Base-by-base conservation (phyloP, 495 filamentous ascomycete genomes). In the Tuber borchii region DNA sequence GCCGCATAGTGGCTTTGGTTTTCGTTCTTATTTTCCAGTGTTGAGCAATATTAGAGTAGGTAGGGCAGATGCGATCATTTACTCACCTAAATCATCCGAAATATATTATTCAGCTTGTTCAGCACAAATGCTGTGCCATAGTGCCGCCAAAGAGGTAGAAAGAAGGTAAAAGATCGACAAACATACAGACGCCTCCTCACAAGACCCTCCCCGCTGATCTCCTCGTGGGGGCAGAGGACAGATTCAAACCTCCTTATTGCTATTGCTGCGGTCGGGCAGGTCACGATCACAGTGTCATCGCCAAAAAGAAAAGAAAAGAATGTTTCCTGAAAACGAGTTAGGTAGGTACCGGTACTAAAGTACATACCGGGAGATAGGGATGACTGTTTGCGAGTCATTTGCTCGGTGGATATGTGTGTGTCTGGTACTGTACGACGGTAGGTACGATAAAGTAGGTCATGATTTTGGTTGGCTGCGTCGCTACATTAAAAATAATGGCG, bases 211-310 rank as follows among this genome's bases (percentile, higher is more conserved):
- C 56, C 56, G 56, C 56, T 34, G 56, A 65, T 65, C 56, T 0
- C 26, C 31, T 7, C 56, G 26, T 65, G 56, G 56, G 56, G 56
- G 56, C 56, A 17, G 56, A 34, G 56, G 56, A 34, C 14, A 5
- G 56, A 65, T 31, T 34, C 26, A 34, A 65, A 65, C 14, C 1
- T 65, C 31, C 6, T 17, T 34, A 56, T 34, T 34, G 14, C 12
- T 34, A 17, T 31, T 16, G 34, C 26, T 31, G 1, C 4, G 26
- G 26, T 34, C 0, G 5, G 26, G 26, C 34, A 17, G 56, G 56
- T 65, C 56, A 65, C 56, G 56, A 65, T 65, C 56, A 65, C 56
- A 34, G 56, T 17, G 56, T 65, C 56, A 65, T 65, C 26, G 56
- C 26, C 0, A 65, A 19, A 17, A 34, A 14, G 14, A 34, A 65